Evolutionary conservation across 1,284 basidiomycete genomes (phyloP), one percentile per base, ranked within the genome.

Genomic region (Papiliotrema flavescens): DNA sequence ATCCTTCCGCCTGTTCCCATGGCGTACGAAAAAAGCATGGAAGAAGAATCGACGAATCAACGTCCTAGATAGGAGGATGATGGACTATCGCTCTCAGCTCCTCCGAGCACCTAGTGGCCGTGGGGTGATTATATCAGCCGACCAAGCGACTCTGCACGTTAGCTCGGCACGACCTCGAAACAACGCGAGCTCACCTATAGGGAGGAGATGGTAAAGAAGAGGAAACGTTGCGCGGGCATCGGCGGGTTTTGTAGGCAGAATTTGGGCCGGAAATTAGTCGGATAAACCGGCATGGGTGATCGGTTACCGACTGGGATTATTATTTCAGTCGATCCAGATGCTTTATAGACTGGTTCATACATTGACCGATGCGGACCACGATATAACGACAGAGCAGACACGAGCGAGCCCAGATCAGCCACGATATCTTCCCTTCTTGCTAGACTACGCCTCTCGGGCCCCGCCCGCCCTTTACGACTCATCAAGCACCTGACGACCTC

Each of bases 381-480:
- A n/a, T 41, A 41, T n/a, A n/a, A 19, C 39, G 22, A 41, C n/a
- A n/a, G 39, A 41, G 22, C 22, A n/a, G 8, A 8, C n/a, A 22
- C 36, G n/a, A 41, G 39, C 39, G n/a, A 22, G n/a, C 39, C n/a
- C 5, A 41, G 39, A 41, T 15, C 39, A 41, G 39, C 39, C 39
- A 19, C n/a, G 6, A 19, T 41, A 41, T 41, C n/a, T 8, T 41
- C 39, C n/a, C n/a, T 41, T n/a, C 22, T 41, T 19, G n/a, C 39
- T 15, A n/a, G 39, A n/a, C 39, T 41, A 15, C n/a, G n/a, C 22
- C 39, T 41, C 39, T 8, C n/a, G n/a, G n/a, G 22, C n/a, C 39
- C n/a, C n/a, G 39, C 22, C n/a, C n/a, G 24, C 79, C 79, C n/a
- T 77, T 32, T 23, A 39, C 15, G 23, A 39, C 24, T 44, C 19